Evolutionary conservation across 352 stramenopile genomes (phyloP).

Genomic region (Phytophthora fragariaefolia): DNA sequence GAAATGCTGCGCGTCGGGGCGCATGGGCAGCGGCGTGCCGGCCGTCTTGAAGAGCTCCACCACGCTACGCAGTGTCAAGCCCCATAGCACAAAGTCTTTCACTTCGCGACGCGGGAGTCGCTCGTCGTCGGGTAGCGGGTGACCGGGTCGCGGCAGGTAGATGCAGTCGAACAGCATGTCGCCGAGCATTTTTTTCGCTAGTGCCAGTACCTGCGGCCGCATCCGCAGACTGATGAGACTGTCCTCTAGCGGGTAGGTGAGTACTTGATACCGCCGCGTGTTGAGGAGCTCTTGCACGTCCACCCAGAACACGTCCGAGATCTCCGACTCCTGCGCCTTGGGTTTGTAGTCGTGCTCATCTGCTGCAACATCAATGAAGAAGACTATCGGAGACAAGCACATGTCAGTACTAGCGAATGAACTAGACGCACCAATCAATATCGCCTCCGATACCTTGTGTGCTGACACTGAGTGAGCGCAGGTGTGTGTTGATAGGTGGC

Average conservation of each 20-base stretch:
- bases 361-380: slow-evolving; percentile 63
- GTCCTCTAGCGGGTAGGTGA: slow-evolving; percentile 68
- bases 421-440: background rate
- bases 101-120: slow-evolving; percentile 41
- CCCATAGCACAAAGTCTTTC: slow-evolving; percentile 88
- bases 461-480: slow-evolving; percentile 70
- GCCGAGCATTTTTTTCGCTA: slow-evolving; percentile 51
- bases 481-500: slow-evolving; percentile 62
- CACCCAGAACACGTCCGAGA: slow-evolving; percentile 85
- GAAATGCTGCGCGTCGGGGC: slow-evolving; percentile 61
- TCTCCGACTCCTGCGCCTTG: slow-evolving; percentile 68
- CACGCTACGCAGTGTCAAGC: slow-evolving; percentile 78
- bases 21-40: slow-evolving; percentile 54
- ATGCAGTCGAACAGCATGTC: slow-evolving; percentile 74
- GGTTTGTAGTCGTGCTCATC: slow-evolving; percentile 57
- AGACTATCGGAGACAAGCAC: slow-evolving; percentile 51
- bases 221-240: slow-evolving; percentile 51
- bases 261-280: slow-evolving; percentile 54
- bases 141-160: slow-evolving; percentile 72
- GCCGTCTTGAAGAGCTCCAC: slow-evolving; percentile 54
- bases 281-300: slow-evolving; percentile 82
- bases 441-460: slow-evolving; percentile 52
- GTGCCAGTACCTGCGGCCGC: slow-evolving; percentile 39
- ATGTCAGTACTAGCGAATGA: background rate
- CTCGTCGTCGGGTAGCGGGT: slow-evolving; percentile 50